These are phyloP conservation scores for Leccinum pachyderme DNA, from an alignment of 1,284 basidiomycete species.

Conservation along the genomic window DNA sequence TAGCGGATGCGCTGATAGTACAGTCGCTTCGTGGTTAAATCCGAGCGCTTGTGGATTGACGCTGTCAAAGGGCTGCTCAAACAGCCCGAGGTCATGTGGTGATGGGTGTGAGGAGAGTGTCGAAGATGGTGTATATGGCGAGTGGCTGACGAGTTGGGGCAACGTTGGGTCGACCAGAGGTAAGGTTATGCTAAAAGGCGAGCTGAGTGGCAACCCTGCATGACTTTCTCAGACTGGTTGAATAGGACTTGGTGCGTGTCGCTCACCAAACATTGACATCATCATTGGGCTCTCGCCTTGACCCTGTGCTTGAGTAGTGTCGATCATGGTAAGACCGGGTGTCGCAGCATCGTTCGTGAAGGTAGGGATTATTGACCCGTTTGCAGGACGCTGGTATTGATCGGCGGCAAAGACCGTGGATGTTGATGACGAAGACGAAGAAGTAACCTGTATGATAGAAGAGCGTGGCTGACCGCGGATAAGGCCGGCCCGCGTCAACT, in stretches of 20 bases:
- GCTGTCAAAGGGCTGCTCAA: constrained; percentile 30
- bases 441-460: constrained; percentile 41
- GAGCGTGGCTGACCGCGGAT: constrained; percentile 76
- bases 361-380: constrained; percentile 19
- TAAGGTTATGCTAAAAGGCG: constrained; percentile 30
- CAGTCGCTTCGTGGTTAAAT: constrained; percentile 21
- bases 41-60: constrained; percentile 20
- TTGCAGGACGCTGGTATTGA: constrained; percentile 29
- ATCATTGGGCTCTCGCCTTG: constrained; percentile 28
- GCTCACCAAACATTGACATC: constrained; percentile 33
- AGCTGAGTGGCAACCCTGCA: constrained; percentile 31
- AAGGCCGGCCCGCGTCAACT: constrained; percentile 69
- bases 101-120: constrained; percentile 33
- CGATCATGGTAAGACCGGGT: constrained; percentile 25
- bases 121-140: constrained; percentile 35
- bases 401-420: constrained; percentile 34
- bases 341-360: constrained; percentile 21
- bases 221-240: constrained; percentile 12
- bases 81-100: constrained; percentile 29
- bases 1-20: constrained; percentile 39
- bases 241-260: not conserved
- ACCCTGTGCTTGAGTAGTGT: constrained; percentile 15
- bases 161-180: constrained; percentile 28
- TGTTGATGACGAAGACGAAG: constrained; percentile 23
- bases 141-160: constrained; percentile 31